Evolutionary conservation across 768 basidiomycete genomes (phyloP), one percentile per base, ranked within the genome.

Genomic region (Phanerochaete sordida): DNA sequence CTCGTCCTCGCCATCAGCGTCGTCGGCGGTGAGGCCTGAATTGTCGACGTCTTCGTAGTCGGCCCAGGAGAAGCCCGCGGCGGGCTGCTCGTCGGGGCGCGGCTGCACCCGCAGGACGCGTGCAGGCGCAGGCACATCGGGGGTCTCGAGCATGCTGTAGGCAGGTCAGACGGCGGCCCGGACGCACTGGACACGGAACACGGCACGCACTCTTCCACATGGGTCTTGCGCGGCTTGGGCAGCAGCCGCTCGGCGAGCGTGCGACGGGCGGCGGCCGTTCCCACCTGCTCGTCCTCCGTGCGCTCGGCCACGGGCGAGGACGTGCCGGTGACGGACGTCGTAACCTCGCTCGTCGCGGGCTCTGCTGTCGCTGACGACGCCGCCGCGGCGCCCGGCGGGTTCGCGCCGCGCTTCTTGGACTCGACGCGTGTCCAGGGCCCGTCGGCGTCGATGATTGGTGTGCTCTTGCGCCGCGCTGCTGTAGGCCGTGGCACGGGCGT

Each of bases 391-490:
- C 15, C 15, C 44, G 44, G 62, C 56, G 35, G 55, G 16, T 31
- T 21, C 21, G 60, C 63, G 53, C 39, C 48, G 66, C 64, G 75
- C 56, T 74, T 76, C n/a, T 75, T 75, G 28, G 80, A 74, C 62
- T 82, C 81, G n/a, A 90, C 84, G 57, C 84, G 85, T 23, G 88
- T 90, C 89, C 89, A 90, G 4, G 85, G 84, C 33, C 80, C 77
- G 63, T 88, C 85, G 1, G 81, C 83, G 60, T 83, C 83, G 19
- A 72, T 58, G 16, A 69, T 68, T 21, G 65, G 62, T 67, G 16
- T 74, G 77, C 45, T 72, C 70, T 58, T 77, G 73, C 58, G 76
- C 73, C 58, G 72, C 68, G 66, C 62, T 3, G 62, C 56, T 24
- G 35, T 45, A 11, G 62, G 49, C 27, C 58, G 43, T 0, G 68